Evolutionary conservation across 257 asterid species (phyloP).

Genomic region (Solanum paucissectum): DNA sequence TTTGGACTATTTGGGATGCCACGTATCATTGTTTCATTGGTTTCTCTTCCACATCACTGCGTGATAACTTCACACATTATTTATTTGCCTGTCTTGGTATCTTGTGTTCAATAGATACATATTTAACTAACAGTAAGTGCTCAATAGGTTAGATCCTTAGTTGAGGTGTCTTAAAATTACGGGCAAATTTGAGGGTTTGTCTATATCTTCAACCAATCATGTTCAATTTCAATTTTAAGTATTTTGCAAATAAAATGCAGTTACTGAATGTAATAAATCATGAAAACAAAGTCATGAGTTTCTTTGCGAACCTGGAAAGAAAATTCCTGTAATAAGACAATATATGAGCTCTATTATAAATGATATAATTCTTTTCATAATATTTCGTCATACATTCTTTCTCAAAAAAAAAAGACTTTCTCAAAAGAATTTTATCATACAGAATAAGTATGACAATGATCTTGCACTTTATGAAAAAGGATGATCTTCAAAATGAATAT

Average conservation of each 20-base stretch:
- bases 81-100: not conserved
- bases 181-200: not conserved
- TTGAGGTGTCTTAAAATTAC: not conserved
- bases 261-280: not conserved
- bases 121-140: not conserved
- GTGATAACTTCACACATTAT: not conserved
- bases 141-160: not conserved
- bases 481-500: not conserved
- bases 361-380: not conserved
- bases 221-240: not conserved
- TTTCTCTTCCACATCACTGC: not conserved
- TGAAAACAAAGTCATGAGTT: not conserved
- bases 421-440: not conserved
- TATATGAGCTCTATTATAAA: not conserved
- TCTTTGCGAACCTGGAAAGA: not conserved
- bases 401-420: not conserved
- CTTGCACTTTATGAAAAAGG: not conserved
- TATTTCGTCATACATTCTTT: not conserved
- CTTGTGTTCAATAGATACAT: not conserved
- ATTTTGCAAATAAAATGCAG: not conserved
- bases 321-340: not conserved
- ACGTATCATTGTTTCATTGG: not conserved
- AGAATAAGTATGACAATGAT: not conserved
- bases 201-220: not conserved
- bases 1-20: not conserved